Conservation (phyloP, 257 asterid genomes). For the Jasminum sambac region DNA sequence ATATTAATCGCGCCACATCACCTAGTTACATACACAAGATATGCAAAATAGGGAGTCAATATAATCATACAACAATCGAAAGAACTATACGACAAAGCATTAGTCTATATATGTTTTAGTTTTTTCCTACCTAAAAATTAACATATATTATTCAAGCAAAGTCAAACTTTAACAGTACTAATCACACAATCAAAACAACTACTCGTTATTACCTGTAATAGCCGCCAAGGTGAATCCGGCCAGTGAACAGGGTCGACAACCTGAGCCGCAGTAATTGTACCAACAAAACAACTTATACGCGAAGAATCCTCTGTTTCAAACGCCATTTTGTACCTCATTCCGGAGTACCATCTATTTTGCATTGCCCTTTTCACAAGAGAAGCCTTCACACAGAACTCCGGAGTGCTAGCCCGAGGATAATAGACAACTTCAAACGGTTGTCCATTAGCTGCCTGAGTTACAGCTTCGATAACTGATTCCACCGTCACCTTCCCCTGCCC, state of each 20-base stretch:
- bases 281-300: conserved; percentile 95
- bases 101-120: not conserved
- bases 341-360: conserved; percentile 78
- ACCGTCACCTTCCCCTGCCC: conserved; percentile 56
- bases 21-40: not conserved
- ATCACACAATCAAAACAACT: no score
- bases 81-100: not conserved
- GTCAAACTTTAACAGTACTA: no score
- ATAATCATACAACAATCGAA: not conserved
- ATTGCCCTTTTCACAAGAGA: conserved; percentile 64
- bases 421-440: conserved; percentile 76
- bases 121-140: no score
- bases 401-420: conserved; percentile 93
- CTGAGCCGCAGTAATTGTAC: conserved; percentile 76
- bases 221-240: conserved; percentile 99
- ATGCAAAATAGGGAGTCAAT: not conserved
- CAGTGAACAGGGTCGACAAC: conserved; percentile 81
- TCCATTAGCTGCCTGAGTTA: conserved; percentile 63
- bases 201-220: conserved; percentile 64
- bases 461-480: conserved; percentile 80
- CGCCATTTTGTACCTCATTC: conserved; percentile 95
- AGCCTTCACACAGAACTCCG: conserved; percentile 87
- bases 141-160: no score
- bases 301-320: conserved; percentile 97
- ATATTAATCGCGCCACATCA: no score